Evolutionary conservation across 2,329 filamentous ascomycete species (phyloP).

Genomic region (Fusarium succisae): DNA sequence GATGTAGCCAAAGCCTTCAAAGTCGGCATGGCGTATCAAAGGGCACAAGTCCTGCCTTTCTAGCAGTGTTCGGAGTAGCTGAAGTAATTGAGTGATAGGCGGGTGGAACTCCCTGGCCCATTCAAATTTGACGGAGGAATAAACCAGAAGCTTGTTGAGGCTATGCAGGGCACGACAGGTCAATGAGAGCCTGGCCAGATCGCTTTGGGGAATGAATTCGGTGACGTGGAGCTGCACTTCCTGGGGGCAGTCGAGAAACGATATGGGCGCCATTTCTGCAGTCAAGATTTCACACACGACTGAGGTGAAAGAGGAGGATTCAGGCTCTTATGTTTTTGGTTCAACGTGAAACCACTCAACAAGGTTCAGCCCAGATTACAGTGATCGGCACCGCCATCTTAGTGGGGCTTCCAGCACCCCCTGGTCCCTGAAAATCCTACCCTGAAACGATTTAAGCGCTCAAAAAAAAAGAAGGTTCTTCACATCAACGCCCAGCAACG

Average conservation of each 20-base stretch:
- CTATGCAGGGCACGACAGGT: neutral
- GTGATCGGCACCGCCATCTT: neutral
- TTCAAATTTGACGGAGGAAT: neutral
- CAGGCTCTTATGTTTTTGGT: neutral
- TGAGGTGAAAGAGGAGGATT: neutral
- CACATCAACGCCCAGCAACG: too few species aligned
- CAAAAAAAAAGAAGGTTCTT: too few species aligned
- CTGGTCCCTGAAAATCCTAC: neutral
- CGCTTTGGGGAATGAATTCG: neutral
- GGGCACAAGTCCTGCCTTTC: neutral
- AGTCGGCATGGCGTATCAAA: neutral
- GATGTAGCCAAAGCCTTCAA: neutral
- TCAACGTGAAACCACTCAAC: neutral
- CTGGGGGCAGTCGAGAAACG: neutral
- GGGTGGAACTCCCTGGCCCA: neutral
- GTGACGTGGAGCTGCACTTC: neutral
- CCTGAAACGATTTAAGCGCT: neutral
- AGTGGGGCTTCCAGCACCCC: neutral
- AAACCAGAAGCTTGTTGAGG: neutral
- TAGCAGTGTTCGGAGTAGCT: neutral
- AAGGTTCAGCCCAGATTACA: neutral
- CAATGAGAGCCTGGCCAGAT: neutral
- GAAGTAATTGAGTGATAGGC: neutral
- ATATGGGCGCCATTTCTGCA: neutral
- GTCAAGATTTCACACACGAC: too few species aligned